phyloP scores from a whole-genome alignment of 2,329 filamentous ascomycete genomes.

The Phaeosphaeria sp. region DNA sequence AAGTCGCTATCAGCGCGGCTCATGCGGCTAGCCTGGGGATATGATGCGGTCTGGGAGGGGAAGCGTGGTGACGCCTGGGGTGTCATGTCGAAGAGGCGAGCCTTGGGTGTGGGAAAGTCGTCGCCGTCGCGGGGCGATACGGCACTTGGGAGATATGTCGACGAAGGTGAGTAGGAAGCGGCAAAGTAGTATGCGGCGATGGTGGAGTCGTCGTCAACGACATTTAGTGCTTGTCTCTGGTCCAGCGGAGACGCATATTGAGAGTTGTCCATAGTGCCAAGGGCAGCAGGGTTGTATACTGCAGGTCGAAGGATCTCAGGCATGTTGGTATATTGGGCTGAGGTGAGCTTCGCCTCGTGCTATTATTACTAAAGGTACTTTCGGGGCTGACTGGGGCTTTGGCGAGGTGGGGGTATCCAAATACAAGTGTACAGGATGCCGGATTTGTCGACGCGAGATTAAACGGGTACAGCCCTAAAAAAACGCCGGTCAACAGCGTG shows the following conservation, averaged over 20 bases:
- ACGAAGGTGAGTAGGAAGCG: conserved; percentile 43
- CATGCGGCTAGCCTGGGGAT: conserved; percentile 67
- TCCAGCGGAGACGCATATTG: conserved; percentile 60
- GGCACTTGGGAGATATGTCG: conserved; percentile 37
- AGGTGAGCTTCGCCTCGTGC: conserved; percentile 46
- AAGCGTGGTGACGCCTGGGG: conserved; percentile 58
- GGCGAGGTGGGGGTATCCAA: conserved; percentile 24
- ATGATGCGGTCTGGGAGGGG: conserved; percentile 45
- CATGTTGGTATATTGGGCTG: conserved; percentile 53
- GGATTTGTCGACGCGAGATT: conserved; percentile 37
- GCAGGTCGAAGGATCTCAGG: conserved; percentile 55
- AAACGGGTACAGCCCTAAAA: conserved; percentile 45
- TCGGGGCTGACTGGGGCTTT: conserved; percentile 22
- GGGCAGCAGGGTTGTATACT: conserved; percentile 52
- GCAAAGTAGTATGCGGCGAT: conserved; percentile 48
- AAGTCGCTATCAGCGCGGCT: conserved; percentile 75
- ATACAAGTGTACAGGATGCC: conserved; percentile 26
- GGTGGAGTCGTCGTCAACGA: conserved; percentile 59
- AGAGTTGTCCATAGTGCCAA: conserved; percentile 33
- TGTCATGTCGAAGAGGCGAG: conserved; percentile 63
- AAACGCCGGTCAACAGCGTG: conserved; percentile 54
- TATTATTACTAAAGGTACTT: conserved; percentile 46
- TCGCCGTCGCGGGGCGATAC: conserved; percentile 56
- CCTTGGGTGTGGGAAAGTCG: conserved; percentile 76
- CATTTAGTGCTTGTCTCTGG: conserved; percentile 65